Conservation (phyloP, 495 filamentous ascomycete species). For the Hypomontagnella monticulosa region DNA sequence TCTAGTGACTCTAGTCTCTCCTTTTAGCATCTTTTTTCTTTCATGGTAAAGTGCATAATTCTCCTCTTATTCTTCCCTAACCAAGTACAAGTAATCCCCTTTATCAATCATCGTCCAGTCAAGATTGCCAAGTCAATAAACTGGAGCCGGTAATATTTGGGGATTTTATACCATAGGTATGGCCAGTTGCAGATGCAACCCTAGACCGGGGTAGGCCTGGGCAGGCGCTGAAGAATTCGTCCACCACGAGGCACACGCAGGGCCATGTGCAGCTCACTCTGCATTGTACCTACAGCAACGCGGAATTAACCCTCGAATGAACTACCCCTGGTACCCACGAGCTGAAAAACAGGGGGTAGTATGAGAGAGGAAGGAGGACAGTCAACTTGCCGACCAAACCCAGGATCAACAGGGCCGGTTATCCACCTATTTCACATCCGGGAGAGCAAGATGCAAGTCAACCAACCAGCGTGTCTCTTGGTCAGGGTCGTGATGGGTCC, state of each 20-base stretch:
- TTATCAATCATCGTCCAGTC: background rate
- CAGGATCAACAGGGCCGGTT: constrained; percentile 21
- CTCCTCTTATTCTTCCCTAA: no score
- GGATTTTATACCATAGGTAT: constrained; percentile 8
- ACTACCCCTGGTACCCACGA: constrained; percentile 26
- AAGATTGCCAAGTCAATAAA: constrained; percentile 31
- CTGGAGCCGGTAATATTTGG: constrained; percentile 15
- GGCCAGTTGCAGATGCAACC: constrained; percentile 12
- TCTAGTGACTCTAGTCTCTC: constrained; percentile 11
- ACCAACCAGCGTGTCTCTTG: background rate
- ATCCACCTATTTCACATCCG: constrained; percentile 5
- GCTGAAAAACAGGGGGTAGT: constrained; percentile 32
- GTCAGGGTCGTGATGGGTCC: background rate
- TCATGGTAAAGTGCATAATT: background rate
- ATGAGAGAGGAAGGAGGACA: constrained; percentile 30
- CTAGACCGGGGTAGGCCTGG: constrained; percentile 7
- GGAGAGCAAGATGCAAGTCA: background rate
- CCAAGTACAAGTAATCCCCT: no score
- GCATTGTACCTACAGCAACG: constrained; percentile 26
- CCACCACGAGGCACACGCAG: constrained; percentile 10
- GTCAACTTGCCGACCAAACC: constrained; percentile 12
- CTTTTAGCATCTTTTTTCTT: constrained; percentile 2
- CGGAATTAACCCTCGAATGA: background rate
- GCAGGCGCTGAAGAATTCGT: constrained; percentile 15
- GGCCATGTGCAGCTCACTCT: constrained; percentile 8